Base-by-base conservation (phyloP, 164 flowering plant species). In the Liriodendron chinense region DNA sequence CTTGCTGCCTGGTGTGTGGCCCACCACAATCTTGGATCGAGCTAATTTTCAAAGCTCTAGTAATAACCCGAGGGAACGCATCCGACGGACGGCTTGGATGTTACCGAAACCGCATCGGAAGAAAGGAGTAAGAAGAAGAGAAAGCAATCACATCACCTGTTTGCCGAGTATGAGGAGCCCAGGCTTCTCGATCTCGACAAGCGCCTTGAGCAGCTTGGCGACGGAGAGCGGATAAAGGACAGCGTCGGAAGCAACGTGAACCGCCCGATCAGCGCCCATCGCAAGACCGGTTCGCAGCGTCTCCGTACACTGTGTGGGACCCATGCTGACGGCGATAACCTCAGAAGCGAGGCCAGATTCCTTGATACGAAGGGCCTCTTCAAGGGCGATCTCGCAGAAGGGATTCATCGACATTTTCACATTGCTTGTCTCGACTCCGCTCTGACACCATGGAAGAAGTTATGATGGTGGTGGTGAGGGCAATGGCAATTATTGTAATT, bases 321-420 rank as follows among this genome's bases (percentile, higher is more conserved):
- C 99, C 85, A 94, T 86, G 64, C 90, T 90, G n/a, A 96, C 99
- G 0, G 94, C 96, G 66, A 96, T 85, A 18, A 96, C 97, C 86
- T 96, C 99, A 23, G 91, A 83, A 12, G 98, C 98, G 59, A 85
- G 16, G 1, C 99, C 99, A 0, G 94, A 61, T 75, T 96, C 97
- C 77, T 75, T 87, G 72, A 96, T 90, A 25, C 96, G 82, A 0
- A 96, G 84, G 13, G 99, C 99, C 78, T 96, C 99, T 74, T 96
- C 99, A 63, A 96, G 71, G 1, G 93, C 98, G 12, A 96, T 94
- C 84, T 96, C 98, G 77, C 99, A 96, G 53, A 96, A 96, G 1
- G 98, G 99, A 80, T 96, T 94, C 99, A 96, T 93, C 79, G 98
- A 92, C 98, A 96, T 94, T 85, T 96, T 96, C 75, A 96, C 92